These are phyloP conservation scores for Tricholoma sp. DNA, from an alignment of 768 basidiomycete species.

Conservation along the genomic window DNA sequence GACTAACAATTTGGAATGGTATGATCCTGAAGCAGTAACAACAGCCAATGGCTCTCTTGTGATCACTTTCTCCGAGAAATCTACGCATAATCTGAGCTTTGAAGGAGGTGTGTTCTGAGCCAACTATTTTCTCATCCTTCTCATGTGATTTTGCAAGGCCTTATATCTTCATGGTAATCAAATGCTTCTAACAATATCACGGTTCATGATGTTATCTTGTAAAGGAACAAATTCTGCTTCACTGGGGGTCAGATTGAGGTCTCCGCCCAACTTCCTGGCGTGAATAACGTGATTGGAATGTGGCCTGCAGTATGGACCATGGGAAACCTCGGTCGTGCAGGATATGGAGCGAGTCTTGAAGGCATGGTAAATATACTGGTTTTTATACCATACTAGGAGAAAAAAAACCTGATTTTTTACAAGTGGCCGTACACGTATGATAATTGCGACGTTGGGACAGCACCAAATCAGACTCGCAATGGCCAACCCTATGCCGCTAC, in stretches of 20 bases:
- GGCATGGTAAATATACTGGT: slow-evolving; percentile 51
- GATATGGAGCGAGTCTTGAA: slow-evolving; percentile 79
- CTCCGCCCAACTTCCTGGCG: slow-evolving; percentile 56
- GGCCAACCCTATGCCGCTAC: slow-evolving; percentile 59
- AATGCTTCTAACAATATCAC: slow-evolving; percentile 9
- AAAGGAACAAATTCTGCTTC: slow-evolving; percentile 82
- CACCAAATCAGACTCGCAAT: slow-evolving; percentile 68
- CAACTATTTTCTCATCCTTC: background rate
- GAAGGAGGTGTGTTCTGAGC: slow-evolving; percentile 44
- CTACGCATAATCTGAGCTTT: slow-evolving; percentile 60
- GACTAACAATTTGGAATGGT: slow-evolving; percentile 82
- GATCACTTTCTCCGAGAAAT: slow-evolving; percentile 57
- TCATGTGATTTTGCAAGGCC: slow-evolving; percentile 29
- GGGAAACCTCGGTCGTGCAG: slow-evolving; percentile 65
- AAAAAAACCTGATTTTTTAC: slow-evolving; percentile 3
- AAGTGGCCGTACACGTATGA: slow-evolving; percentile 82
- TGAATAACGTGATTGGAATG: slow-evolving; percentile 55
- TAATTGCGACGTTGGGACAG: slow-evolving; percentile 76
- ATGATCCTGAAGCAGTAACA: slow-evolving; percentile 71
- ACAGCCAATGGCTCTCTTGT: slow-evolving; percentile 68
- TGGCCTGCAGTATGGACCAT: slow-evolving; percentile 82
- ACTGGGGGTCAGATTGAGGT: slow-evolving; percentile 70
- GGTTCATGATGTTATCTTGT: background rate
- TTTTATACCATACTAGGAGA: slow-evolving; percentile 1
- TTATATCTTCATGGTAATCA: slow-evolving; percentile 33